These are phyloP conservation scores for Suillus sp. DNA, from an alignment of 768 basidiomycete genomes.

Conservation along the genomic window DNA sequence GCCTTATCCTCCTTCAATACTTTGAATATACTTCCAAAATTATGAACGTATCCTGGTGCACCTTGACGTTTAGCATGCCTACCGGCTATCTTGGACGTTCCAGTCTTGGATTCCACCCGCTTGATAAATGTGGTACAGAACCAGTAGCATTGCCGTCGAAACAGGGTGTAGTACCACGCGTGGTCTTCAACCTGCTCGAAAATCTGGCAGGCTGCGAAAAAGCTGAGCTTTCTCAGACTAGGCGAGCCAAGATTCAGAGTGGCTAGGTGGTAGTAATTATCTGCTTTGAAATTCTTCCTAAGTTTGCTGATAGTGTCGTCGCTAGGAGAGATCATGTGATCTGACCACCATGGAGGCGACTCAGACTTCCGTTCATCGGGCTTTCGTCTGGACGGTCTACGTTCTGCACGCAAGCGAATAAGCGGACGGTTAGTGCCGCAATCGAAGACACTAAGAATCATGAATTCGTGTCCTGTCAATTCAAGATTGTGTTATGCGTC, in stretches of 20 bases:
- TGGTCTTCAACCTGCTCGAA: constrained; percentile 6
- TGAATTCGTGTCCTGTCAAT: constrained; percentile 14
- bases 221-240: constrained; percentile 4
- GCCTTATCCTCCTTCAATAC: not conserved
- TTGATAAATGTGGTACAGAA: constrained; percentile 11
- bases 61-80: constrained; percentile 4
- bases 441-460: constrained; percentile 10
- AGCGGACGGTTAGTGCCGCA: not conserved
- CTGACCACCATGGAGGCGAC: not conserved
- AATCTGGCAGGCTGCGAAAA: constrained; percentile 5
- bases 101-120: not conserved
- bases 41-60: not conserved
- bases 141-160: constrained; percentile 15
- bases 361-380: not conserved
- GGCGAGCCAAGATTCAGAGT: constrained; percentile 1
- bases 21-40: not conserved
- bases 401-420: constrained; percentile 8
- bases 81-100: not conserved
- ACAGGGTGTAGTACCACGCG: constrained; percentile 7
- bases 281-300: not conserved
- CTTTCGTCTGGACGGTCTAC: constrained; percentile 10
- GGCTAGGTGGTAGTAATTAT: constrained; percentile 10
- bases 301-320: constrained; percentile 11
- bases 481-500: not conserved
- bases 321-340: not conserved